Conservation (phyloP, 768 basidiomycete genomes). For the Tylopilus felleus region DNA sequence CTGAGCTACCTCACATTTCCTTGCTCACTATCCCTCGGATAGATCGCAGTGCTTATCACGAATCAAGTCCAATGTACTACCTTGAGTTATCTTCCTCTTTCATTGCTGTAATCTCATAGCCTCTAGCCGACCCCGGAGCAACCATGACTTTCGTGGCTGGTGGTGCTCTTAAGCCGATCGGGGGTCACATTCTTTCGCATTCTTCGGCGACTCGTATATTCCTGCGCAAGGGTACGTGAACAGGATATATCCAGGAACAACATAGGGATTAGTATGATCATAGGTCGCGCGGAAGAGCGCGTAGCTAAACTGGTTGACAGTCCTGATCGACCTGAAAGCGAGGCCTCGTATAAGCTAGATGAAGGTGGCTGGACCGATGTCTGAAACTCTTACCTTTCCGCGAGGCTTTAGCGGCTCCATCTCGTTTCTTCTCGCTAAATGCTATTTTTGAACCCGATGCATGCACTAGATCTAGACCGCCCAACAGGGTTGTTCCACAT, state of each 20-base stretch:
- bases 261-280: background rate
- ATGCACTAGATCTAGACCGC: background rate
- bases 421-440: background rate
- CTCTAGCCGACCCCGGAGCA: conserved; percentile 86
- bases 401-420: background rate
- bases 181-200: conserved; percentile 83
- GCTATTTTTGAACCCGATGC: background rate
- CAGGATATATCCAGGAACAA: background rate
- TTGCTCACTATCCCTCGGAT: conserved; percentile 8
- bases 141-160: conserved; percentile 95
- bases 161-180: conserved; percentile 87
- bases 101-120: conserved; percentile 5
- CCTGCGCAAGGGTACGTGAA: conserved; percentile 70
- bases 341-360: conserved; percentile 87
- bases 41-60: conserved; percentile 85
- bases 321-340: conserved; percentile 85
- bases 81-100: background rate
- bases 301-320: conserved; percentile 90
- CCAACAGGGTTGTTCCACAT: background rate
- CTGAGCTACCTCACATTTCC: background rate
- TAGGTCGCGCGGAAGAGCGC: conserved; percentile 86
- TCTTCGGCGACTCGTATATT: conserved; percentile 87
- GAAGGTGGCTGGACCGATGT: conserved; percentile 90
- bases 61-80: conserved; percentile 84
- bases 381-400: conserved; percentile 33